phyloP scores from a whole-genome alignment of 257 asterid genomes.

The Solanum infundibuliforme region DNA sequence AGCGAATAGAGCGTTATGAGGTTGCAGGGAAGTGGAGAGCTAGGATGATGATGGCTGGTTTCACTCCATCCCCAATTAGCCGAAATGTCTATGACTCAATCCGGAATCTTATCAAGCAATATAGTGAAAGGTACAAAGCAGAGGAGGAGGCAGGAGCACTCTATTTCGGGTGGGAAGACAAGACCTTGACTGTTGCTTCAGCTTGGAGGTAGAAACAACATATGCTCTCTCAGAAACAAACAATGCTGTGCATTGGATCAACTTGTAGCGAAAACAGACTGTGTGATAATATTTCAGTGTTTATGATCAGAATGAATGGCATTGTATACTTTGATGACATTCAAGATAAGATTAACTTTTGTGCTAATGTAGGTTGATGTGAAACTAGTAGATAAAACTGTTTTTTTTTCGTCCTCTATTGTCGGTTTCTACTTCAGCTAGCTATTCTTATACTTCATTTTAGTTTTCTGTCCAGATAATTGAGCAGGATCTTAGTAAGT shows the following conservation, averaged over 20 bases:
- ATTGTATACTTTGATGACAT: not conserved
- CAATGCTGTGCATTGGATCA: not conserved
- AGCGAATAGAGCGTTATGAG: slow-evolving; percentile 82
- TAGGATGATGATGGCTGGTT: slow-evolving; percentile 97
- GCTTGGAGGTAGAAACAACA: slow-evolving; percentile 46
- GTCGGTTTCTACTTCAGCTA: not conserved
- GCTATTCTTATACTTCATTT: not conserved
- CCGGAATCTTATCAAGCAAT: slow-evolving; percentile 39
- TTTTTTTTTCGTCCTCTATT: not conserved
- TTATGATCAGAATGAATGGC: not conserved
- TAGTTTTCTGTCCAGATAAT: not conserved
- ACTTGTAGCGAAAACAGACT: not conserved
- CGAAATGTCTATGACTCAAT: slow-evolving; percentile 50
- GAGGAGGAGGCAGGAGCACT: slow-evolving; percentile 64
- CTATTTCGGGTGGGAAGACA: slow-evolving; percentile 92
- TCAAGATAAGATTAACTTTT: not conserved
- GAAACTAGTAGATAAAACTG: not conserved
- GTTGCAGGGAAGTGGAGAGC: slow-evolving; percentile 98
- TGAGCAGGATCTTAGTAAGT: not conserved
- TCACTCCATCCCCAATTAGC: slow-evolving; percentile 51
- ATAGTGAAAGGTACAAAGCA: slow-evolving; percentile 62
- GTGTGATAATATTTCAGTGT: not conserved
- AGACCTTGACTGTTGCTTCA: slow-evolving; percentile 62
- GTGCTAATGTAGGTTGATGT: not conserved
- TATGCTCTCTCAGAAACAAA: not conserved